Evolutionary conservation across 2,329 filamentous ascomycete genomes (phyloP).

Genomic region (Epichloe gansuensis): DNA sequence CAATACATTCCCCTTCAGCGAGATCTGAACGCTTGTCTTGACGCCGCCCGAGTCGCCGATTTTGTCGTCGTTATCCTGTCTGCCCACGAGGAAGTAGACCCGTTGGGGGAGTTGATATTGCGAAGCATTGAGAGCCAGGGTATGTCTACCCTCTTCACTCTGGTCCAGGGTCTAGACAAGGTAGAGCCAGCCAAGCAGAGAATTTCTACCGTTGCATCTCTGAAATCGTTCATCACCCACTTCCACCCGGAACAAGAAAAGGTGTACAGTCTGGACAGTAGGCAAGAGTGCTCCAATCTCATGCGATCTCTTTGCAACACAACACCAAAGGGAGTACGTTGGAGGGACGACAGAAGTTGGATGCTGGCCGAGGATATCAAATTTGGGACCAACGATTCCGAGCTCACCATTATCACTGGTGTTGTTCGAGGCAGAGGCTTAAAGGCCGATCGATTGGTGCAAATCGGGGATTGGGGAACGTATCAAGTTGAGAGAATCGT

Average conservation of each 20-base stretch:
- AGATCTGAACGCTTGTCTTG: slow-evolving; percentile 64
- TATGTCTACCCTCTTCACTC: slow-evolving; percentile 79
- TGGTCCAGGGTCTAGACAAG: slow-evolving; percentile 66
- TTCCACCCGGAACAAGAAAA: slow-evolving; percentile 91
- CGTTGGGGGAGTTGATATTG: slow-evolving; percentile 71
- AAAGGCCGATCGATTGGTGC: slow-evolving; percentile 80
- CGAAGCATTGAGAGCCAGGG: slow-evolving; percentile 86
- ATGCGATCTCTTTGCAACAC: slow-evolving; percentile 85
- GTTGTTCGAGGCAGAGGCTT: slow-evolving; percentile 74
- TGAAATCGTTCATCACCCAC: slow-evolving; percentile 87
- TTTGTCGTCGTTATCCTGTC: slow-evolving; percentile 83
- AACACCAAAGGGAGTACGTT: slow-evolving; percentile 84
- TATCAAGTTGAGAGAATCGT: slow-evolving; percentile 87
- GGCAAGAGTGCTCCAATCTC: slow-evolving; percentile 82
- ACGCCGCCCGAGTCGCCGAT: slow-evolving; percentile 79
- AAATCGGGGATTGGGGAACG: slow-evolving; percentile 86
- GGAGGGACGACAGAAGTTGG: slow-evolving; percentile 93
- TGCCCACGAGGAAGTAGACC: slow-evolving; percentile 70
- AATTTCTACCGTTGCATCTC: slow-evolving; percentile 61
- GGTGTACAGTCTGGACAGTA: slow-evolving; percentile 73
- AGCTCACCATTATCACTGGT: slow-evolving; percentile 66
- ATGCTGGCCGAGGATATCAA: slow-evolving; percentile 76
- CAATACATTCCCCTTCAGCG: slow-evolving; percentile 68
- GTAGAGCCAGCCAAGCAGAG: slow-evolving; percentile 70
- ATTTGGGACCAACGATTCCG: slow-evolving; percentile 49